Conservation (phyloP, 331 rosid species). For the Phaseolus coccineus region DNA sequence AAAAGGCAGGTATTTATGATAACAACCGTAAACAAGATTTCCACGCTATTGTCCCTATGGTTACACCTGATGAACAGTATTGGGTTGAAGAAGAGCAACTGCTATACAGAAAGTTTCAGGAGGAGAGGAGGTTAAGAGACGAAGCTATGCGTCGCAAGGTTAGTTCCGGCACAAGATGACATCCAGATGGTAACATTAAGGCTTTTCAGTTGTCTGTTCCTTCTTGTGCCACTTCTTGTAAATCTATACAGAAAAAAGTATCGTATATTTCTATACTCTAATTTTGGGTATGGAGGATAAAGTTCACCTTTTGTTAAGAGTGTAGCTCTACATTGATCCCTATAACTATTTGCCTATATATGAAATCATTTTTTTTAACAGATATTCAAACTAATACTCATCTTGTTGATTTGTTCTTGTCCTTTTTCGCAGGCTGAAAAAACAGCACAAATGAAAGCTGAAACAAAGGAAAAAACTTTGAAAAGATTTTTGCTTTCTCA, state of each 20-base stretch:
- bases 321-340: conserved; percentile 25
- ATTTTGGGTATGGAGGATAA: not conserved
- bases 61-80: conserved; percentile 62
- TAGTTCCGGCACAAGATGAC: conserved; percentile 42
- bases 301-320: conserved; percentile 29
- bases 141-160: conserved; percentile 77
- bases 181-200: conserved; percentile 40
- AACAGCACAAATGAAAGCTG: conserved; percentile 71
- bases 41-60: conserved; percentile 72
- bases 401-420: conserved; percentile 39
- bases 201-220: conserved; percentile 20
- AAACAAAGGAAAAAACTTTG: conserved; percentile 74
- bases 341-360: not conserved
- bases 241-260: conserved; percentile 12
- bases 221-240: conserved; percentile 8
- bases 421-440: conserved; percentile 60
- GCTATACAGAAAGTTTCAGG: conserved; percentile 68
- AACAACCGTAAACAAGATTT: conserved; percentile 75
- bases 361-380: not conserved
- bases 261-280: not conserved
- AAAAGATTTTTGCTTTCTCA: conserved; percentile 83
- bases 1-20: conserved; percentile 72
- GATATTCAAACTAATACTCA: conserved; percentile 36
- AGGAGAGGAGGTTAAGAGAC: conserved; percentile 80
- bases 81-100: conserved; percentile 77